phyloP scores from a whole-genome alignment of 2,329 filamentous ascomycete species.

The Alternaria sp. region DNA sequence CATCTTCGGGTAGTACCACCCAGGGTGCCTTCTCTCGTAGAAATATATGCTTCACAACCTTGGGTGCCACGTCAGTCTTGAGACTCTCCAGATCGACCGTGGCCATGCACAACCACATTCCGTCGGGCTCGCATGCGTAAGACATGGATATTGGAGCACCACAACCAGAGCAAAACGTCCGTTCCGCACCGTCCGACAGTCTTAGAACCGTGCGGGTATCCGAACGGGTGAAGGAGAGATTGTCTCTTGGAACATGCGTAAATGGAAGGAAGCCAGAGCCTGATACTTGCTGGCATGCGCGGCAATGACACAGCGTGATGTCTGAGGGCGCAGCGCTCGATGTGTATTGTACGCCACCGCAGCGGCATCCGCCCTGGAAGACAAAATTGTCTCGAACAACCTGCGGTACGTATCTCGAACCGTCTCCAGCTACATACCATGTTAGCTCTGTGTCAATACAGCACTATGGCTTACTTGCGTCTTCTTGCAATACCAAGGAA shows the following conservation, averaged over 20 bases:
- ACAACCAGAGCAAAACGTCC: conserved; percentile 58
- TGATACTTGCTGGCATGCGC: conserved; percentile 59
- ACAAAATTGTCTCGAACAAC: conserved; percentile 22
- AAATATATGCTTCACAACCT: conserved; percentile 56
- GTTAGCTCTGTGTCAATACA: conserved; percentile 14
- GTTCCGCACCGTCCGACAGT: conserved; percentile 54
- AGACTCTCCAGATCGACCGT: conserved; percentile 55
- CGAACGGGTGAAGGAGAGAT: conserved; percentile 48
- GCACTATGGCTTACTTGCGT: conserved; percentile 29
- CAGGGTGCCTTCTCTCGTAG: conserved; percentile 52
- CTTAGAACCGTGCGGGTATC: conserved; percentile 44
- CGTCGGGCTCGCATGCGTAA: conserved; percentile 47
- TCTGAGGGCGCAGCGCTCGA: conserved; percentile 47
- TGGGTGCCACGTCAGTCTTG: conserved; percentile 38
- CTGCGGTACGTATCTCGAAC: conserved; percentile 31
- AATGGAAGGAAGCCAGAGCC: conserved; percentile 59
- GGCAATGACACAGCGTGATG: conserved; percentile 58
- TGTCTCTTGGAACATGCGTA: conserved; percentile 46
- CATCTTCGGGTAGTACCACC: conserved; percentile 42
- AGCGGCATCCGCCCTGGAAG: conserved; percentile 57
- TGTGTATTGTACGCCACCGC: conserved; percentile 55
- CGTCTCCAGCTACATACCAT: conserved; percentile 33
- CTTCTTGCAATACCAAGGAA: conserved; percentile 51
- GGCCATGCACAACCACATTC: conserved; percentile 51
- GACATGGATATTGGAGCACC: conserved; percentile 59